Evolutionary conservation across 2,329 filamentous ascomycete species (phyloP), one percentile per base, ranked within the genome.

Genomic region (Penicillium sp.): DNA sequence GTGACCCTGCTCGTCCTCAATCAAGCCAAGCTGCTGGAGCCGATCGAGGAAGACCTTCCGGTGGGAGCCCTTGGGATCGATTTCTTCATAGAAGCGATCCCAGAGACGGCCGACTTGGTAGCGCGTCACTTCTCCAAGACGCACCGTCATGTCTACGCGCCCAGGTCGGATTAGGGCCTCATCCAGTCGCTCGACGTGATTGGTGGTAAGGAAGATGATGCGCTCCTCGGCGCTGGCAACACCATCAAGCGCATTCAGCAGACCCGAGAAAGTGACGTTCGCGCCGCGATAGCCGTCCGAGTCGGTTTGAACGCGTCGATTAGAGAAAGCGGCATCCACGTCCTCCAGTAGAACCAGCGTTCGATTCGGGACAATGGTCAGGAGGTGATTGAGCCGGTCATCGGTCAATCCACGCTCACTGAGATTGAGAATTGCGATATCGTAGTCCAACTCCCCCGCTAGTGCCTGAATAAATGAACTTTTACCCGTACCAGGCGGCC

Each of bases 381-480:
- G 82, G 22, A 97, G 85, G 68, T 92, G 90, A 24, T 94, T 93
- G 55, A 97, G 80, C 65, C 93, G 87, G 72, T 96, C 91, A 68
- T 97, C 94, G 2, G 92, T 96, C 71, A 97, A 84, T 16, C 93
- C 93, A 55, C 91, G 66, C 78, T 96, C 91, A 75, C 90, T 95
- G 33, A 97, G 84, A 68, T 96, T 96, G 65, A 97, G 82, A 78
- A 96, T 93, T 54, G 93, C 92, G 66, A 97, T 95, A 68, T 91
- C 91, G 74, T 94, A 96, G 73, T 96, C 91, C 57, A 97, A 78
- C 70, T 95, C 88, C n/a, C 92, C 94, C 0, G 95, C 95, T 43
- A 99, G 79, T 0, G 95, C 93, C 75, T 97, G 92, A 62, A 99
- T 97, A 68, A 99, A 98, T 0, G 92, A 96, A 60, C 90, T 97